These are phyloP conservation scores for Candida dubliniensis DNA, from an alignment of 1,139 yeast species.

Conservation along the genomic window DNA sequence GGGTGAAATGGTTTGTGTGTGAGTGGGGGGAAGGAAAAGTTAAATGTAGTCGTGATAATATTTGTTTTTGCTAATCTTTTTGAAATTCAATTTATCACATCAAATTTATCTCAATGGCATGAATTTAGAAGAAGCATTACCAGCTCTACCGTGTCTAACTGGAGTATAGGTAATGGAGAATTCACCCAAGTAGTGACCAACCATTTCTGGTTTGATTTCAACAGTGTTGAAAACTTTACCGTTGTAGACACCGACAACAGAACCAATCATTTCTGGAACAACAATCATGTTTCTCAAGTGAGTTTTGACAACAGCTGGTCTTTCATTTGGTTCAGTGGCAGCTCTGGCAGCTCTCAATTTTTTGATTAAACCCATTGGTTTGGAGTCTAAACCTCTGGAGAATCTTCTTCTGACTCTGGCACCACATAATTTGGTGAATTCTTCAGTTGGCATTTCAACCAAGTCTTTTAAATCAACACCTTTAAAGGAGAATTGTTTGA, in stretches of 20 bases:
- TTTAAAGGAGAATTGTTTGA: conserved; percentile 98
- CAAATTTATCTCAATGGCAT: conserved; percentile 55
- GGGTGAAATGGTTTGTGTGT: not conserved
- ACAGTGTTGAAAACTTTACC: conserved; percentile 99
- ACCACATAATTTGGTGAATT: conserved; percentile 93
- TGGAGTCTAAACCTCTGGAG: conserved; percentile 94
- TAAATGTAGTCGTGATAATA: not conserved
- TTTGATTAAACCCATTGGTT: conserved; percentile 96
- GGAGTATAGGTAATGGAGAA: conserved; percentile 99
- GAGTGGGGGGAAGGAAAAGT: not conserved
- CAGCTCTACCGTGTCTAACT: conserved; percentile 99
- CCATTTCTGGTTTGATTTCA: conserved; percentile 99
- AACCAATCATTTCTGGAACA: conserved; percentile 99
- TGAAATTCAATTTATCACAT: too few species aligned
- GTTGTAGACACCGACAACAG: conserved; percentile 98
- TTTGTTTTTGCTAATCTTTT: conserved; percentile 12
- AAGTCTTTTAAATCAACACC: conserved; percentile 97
- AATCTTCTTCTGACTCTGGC: conserved; percentile 99
- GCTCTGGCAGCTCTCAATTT: conserved; percentile 98
- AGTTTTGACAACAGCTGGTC: conserved; percentile 98
- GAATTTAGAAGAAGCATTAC: conserved; percentile 87
- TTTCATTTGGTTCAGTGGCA: conserved; percentile 90
- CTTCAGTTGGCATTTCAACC: conserved; percentile 93
- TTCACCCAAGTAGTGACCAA: conserved; percentile 99
- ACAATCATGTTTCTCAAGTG: conserved; percentile 99